A percentile compares a stretch with the other conserved stretches of the same genome.
Evolutionary conservation across 2,329 filamentous ascomycete genomes (phyloP).

Genomic region (Cyanodermella asteris): DNA sequence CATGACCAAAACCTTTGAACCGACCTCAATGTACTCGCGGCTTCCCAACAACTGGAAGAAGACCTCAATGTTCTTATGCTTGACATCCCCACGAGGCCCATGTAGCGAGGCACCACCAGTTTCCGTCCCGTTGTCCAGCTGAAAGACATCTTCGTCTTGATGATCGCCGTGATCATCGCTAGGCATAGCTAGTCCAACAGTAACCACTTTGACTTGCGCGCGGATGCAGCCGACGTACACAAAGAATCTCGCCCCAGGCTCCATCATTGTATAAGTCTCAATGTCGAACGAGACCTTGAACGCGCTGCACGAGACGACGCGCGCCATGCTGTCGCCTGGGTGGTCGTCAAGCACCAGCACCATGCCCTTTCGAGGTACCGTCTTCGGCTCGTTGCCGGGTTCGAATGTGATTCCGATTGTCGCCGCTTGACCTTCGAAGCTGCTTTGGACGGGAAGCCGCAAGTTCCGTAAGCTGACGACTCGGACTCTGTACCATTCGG

Average conservation of each 20-base stretch:
- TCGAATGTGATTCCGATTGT: slow-evolving; percentile 53
- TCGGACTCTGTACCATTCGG: slow-evolving; percentile 49
- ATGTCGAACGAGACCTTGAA: slow-evolving; percentile 49
- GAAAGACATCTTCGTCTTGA: slow-evolving; percentile 18
- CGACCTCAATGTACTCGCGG: slow-evolving; percentile 34
- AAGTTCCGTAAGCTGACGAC: slow-evolving; percentile 78
- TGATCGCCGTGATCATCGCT: slow-evolving; percentile 16
- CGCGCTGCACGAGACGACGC: slow-evolving; percentile 38
- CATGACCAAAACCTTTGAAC: slow-evolving; percentile 36
- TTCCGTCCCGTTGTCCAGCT: slow-evolving; percentile 15
- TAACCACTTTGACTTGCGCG: slow-evolving; percentile 52
- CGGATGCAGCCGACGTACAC: slow-evolving; percentile 76
- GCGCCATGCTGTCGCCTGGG: slow-evolving; percentile 16
- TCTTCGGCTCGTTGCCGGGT: too few species aligned
- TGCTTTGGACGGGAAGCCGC: slow-evolving; percentile 53
- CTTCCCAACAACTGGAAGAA: slow-evolving; percentile 35
- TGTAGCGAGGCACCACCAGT: slow-evolving; percentile 1
- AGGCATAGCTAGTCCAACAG: slow-evolving; percentile 16
- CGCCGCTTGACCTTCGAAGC: slow-evolving; percentile 67
- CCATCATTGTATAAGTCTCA: slow-evolving; percentile 37
- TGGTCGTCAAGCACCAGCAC: slow-evolving; percentile 32
- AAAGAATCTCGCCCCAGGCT: slow-evolving; percentile 48
- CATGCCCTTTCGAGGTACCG: slow-evolving; percentile 48
- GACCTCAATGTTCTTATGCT: slow-evolving; percentile 19
- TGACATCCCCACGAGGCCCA: not conserved